A percentile compares a stretch with the other conserved stretches of the same genome.
These are phyloP conservation scores for Veloboletus limbatus DNA, from an alignment of 1,284 basidiomycete species.

Conservation along the genomic window DNA sequence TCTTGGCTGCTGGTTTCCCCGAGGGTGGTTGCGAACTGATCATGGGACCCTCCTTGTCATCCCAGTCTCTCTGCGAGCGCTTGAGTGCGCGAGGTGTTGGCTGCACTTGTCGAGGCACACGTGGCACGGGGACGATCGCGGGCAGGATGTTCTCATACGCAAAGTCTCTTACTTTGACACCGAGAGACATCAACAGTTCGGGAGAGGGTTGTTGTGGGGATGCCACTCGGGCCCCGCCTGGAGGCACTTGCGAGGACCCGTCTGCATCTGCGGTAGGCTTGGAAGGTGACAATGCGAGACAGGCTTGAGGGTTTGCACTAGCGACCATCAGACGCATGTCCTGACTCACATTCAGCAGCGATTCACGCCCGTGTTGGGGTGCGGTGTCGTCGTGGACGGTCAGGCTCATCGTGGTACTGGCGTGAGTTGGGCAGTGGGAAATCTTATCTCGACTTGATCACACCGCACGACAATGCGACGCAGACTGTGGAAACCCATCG, in stretches of 20 bases:
- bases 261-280: conserved; percentile 13
- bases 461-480: no score
- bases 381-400: conserved; percentile 15
- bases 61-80: conserved; percentile 34
- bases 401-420: conserved; percentile 31
- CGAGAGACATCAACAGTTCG: conserved; percentile 41
- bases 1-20: conserved; percentile 21
- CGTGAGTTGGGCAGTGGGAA: conserved; percentile 26
- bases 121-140: conserved; percentile 47
- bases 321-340: no score
- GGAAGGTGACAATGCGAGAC: no score
- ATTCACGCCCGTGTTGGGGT: no score
- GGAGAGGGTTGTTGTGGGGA: conserved; percentile 36
- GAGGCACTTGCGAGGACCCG: conserved; percentile 20
- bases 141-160: conserved; percentile 64
- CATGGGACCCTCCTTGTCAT: conserved; percentile 26
- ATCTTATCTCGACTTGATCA: no score
- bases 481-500: conserved; percentile 60
- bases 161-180: conserved; percentile 71
- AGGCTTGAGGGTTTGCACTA: conserved; percentile 37
- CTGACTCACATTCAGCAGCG: no score
- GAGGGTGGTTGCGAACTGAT: conserved; percentile 6
- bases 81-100: conserved; percentile 40
- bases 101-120: conserved; percentile 44
- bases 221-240: conserved; percentile 6